phyloP scores from a whole-genome alignment of 345 rosid genomes.

The Eucalyptus marginata region DNA sequence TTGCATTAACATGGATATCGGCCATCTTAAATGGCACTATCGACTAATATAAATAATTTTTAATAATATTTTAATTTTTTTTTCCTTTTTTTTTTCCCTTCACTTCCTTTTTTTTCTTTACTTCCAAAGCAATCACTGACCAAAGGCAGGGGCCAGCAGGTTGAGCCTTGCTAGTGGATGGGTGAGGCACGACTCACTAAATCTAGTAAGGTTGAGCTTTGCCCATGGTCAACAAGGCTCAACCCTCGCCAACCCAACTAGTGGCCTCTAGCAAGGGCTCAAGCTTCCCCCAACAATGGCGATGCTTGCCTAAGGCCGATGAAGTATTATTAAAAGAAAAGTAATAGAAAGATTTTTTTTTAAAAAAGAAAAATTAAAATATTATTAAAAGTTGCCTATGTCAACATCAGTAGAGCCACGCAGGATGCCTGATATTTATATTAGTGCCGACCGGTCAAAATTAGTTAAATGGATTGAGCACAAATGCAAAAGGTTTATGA shows the following conservation, averaged over 20 bases:
- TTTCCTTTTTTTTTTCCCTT: too few relatives aligned
- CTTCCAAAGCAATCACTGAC: too few relatives aligned
- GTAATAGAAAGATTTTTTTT: too few relatives aligned
- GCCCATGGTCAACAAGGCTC: too few relatives aligned
- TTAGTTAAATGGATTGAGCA: fast-evolving
- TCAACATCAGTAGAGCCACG: fast-evolving
- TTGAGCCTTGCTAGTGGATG: too few relatives aligned
- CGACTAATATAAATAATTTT: fast-evolving
- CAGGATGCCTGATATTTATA: fast-evolving
- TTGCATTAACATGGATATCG: fast-evolving
- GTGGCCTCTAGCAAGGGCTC: too few relatives aligned
- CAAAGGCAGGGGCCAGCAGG: fast-evolving
- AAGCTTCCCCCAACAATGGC: too few relatives aligned
- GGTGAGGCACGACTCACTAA: fast-evolving
- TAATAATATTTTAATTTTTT: too few relatives aligned
- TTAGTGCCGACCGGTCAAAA: fast-evolving
- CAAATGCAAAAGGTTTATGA: fast-evolving
- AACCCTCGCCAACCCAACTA: too few relatives aligned
- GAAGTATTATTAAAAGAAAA: too few relatives aligned
- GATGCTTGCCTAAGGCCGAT: fast-evolving
- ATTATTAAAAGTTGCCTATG: fast-evolving
- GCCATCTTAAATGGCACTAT: fast-evolving
- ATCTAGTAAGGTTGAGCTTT: too few relatives aligned
- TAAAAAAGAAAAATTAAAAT: fast-evolving
- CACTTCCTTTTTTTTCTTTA: too few relatives aligned